These are phyloP conservation scores for Bonia amplexicaulis DNA, from an alignment of 176 grass and related monocot genomes.

Conservation along the genomic window DNA sequence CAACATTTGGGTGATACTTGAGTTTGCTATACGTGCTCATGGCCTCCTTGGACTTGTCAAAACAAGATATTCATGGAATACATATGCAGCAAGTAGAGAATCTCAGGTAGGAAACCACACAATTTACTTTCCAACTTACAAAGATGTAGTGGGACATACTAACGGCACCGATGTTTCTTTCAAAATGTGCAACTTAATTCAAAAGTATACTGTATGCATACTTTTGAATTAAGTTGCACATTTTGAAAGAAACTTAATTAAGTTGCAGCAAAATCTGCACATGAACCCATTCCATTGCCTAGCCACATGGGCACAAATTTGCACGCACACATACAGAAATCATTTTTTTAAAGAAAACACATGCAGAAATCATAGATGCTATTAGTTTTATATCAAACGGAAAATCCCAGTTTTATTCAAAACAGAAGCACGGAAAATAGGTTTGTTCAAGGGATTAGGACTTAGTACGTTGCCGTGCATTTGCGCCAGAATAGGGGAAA, in stretches of 20 bases:
- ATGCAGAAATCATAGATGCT: not conserved
- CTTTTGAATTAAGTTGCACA: too few relatives aligned
- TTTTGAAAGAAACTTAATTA: too few relatives aligned
- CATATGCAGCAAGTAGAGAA: not conserved
- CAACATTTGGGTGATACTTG: slow-evolving; percentile 62
- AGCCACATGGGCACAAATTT: not conserved
- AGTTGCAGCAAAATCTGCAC: too few relatives aligned
- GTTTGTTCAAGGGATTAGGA: not conserved
- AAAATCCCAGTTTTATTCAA: not conserved
- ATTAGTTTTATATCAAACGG: not conserved
- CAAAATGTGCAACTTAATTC: not conserved
- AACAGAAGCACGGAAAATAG: not conserved
- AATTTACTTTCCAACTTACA: not conserved
- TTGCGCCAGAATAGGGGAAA: not conserved
- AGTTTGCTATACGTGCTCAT: slow-evolving; percentile 86
- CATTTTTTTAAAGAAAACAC: not conserved
- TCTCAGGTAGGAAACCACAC: not conserved
- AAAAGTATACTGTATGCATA: not conserved
- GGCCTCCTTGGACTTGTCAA: slow-evolving; percentile 75
- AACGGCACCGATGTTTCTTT: not conserved
- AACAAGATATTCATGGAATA: not conserved
- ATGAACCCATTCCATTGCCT: not conserved
- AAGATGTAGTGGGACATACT: not conserved
- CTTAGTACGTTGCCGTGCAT: not conserved
- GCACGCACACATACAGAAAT: not conserved